phyloP scores from a whole-genome alignment of 2,329 filamentous ascomycete species.

The Paraphaeosphaeria minitans region DNA sequence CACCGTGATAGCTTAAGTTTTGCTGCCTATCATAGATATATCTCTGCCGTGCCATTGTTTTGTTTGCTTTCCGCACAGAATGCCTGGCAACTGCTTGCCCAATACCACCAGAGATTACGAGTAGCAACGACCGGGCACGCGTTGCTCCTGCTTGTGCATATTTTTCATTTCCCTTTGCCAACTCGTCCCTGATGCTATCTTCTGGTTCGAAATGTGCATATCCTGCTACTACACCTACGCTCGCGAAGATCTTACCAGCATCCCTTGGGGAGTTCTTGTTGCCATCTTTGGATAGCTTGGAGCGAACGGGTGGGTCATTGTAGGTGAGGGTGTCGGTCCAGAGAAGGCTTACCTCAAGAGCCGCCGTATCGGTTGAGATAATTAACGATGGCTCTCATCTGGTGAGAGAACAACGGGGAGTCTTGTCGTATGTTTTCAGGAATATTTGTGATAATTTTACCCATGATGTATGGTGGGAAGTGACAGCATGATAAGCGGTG shows the following conservation, averaged over 20 bases:
- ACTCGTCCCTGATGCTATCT: too few relatives aligned
- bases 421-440: neutral
- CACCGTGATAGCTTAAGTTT: neutral
- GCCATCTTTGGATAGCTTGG: neutral
- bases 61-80: neutral
- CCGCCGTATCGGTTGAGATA: neutral
- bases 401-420: neutral
- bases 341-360: neutral
- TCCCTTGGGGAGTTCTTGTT: neutral
- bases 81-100: neutral
- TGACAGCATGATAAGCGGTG: neutral
- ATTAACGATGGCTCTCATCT: neutral
- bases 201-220: neutral
- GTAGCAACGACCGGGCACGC: neutral
- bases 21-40: too few relatives aligned
- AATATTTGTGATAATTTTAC: neutral
- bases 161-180: neutral
- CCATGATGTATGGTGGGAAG: too few relatives aligned
- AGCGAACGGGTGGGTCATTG: neutral
- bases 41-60: neutral
- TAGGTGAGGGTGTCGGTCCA: neutral
- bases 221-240: neutral
- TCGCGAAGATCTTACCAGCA: neutral
- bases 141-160: neutral
- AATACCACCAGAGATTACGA: neutral